Evolutionary conservation across 106 monocot species (phyloP), one percentile per base, ranked within the genome.

Genomic region (Dendrobium catenatum): DNA sequence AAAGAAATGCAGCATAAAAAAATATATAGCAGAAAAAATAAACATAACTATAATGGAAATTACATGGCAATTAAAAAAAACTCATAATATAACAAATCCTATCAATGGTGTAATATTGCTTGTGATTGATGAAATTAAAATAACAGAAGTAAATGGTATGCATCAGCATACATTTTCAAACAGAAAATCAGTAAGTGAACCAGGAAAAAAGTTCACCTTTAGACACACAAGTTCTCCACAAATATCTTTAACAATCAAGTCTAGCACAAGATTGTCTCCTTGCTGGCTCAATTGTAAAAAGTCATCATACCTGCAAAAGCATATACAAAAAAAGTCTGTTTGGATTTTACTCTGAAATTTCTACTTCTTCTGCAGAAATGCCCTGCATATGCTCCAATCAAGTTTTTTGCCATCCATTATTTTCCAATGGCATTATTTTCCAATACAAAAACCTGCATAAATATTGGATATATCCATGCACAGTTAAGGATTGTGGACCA

Each of bases 211-310:
- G 7, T 42, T 16, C 83, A 93, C 93, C 86, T 88, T 83, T 75
- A 88, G 80, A 79, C 85, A 88, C 83, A 79, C 93, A 56, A 93
- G 73, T 81, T 90, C 93, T 74, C 93, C 93, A 77, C 88, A 93
- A 31, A 93, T 93, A 78, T 93, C 93, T 83, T 83, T 90, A 54
- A 88, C 93, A 85, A 93, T 90, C 48, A 93, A 83, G 80, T 93
- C 93, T 11, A 93, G 86, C 20, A 86, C 90, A 81, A 88, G 81
- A 85, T 93, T 93, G 81, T 93, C 90, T 42, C 93, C 93, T 24
- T 81, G 86, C 75, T 90, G 90, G 75, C 93, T 93, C 77, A 93
- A 81, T 41, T 88, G 78, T 78, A 93, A 88, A 81, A 93, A 93
- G 37, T 93, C 93, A 70, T 93, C 88, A 85, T 90, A 93, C 66